Percentiles rank a stretch among this genome's conserved stretches.
These are phyloP conservation scores for Saccharomyces pastorianus DNA, from an alignment of 1,139 yeast genomes.

Conservation along the genomic window DNA sequence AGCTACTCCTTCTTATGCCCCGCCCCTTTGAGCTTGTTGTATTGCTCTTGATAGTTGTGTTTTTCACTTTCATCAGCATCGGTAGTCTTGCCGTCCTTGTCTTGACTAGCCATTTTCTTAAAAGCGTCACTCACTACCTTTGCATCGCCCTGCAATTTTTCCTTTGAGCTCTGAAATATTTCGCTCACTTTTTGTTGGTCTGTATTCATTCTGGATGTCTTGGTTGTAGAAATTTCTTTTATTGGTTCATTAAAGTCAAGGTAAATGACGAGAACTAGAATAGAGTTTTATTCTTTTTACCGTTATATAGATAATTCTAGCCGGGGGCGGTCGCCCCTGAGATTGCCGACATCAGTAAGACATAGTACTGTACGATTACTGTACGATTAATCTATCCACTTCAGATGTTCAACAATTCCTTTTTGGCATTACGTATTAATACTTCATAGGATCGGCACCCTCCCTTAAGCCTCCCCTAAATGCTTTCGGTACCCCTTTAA, in stretches of 20 bases:
- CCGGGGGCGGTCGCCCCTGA: background rate
- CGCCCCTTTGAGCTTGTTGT: conserved; percentile 12
- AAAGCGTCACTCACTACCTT: conserved; percentile 15
- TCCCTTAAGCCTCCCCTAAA: background rate
- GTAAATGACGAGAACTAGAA: background rate
- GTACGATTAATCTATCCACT: background rate
- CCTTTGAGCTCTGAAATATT: conserved; percentile 17
- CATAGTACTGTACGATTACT: background rate
- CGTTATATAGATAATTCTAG: background rate
- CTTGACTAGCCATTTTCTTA: conserved; percentile 12
- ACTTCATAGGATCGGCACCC: background rate
- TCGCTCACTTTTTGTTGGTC: conserved; percentile 9
- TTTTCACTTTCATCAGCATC: conserved; percentile 7
- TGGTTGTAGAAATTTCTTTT: background rate
- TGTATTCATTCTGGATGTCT: background rate
- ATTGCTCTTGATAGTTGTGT: conserved; percentile 9
- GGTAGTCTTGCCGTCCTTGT: conserved; percentile 5
- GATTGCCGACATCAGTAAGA: background rate
- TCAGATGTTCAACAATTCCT: background rate
- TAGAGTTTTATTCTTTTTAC: background rate
- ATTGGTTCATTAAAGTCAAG: no score
- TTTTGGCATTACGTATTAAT: background rate
- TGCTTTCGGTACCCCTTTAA: background rate
- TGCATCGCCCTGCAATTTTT: conserved; percentile 17
- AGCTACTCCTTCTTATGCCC: conserved; percentile 7